Evolutionary conservation across 1,139 yeast genomes (phyloP).

Genomic region (Scheffersomyces insectosa): DNA sequence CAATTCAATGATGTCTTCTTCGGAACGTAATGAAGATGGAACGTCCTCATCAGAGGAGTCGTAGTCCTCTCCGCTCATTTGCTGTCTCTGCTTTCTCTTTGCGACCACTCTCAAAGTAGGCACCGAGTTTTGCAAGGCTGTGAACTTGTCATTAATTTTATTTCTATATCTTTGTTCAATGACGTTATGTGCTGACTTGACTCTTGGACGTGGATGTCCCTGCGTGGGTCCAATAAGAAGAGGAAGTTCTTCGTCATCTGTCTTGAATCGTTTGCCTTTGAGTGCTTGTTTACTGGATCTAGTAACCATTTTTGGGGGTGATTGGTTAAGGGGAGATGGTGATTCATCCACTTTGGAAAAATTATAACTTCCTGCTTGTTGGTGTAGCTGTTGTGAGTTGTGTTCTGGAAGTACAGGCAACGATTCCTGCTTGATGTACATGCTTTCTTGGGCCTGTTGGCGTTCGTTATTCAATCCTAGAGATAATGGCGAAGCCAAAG

Average conservation of each 20-base stretch:
- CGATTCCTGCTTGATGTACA: not conserved
- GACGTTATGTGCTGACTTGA: conserved; percentile 43
- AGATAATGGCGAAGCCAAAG: not conserved
- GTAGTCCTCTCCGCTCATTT: conserved; percentile 13
- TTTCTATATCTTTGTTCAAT: conserved; percentile 49
- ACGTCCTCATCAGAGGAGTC: conserved; percentile 15
- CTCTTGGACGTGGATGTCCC: conserved; percentile 13
- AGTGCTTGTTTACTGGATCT: not conserved
- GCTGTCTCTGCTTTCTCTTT: conserved; percentile 17
- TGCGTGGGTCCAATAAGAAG: not conserved
- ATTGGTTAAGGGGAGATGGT: not conserved
- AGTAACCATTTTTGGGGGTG: not conserved
- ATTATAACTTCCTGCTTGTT: not conserved
- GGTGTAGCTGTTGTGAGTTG: not conserved
- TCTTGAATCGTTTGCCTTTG: not conserved
- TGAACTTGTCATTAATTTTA: conserved; percentile 47
- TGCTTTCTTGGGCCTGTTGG: not conserved
- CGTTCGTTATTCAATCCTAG: not conserved
- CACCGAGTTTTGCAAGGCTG: conserved; percentile 40
- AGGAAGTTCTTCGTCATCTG: not conserved
- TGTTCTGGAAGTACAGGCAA: not conserved
- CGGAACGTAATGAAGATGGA: conserved; percentile 6
- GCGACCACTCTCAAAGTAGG: conserved; percentile 41
- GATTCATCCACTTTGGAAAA: not conserved
- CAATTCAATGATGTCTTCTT: conserved; percentile 23